These are phyloP conservation scores for Cardamine resedifolia DNA, from an alignment of 345 rosid genomes.

Conservation along the genomic window DNA sequence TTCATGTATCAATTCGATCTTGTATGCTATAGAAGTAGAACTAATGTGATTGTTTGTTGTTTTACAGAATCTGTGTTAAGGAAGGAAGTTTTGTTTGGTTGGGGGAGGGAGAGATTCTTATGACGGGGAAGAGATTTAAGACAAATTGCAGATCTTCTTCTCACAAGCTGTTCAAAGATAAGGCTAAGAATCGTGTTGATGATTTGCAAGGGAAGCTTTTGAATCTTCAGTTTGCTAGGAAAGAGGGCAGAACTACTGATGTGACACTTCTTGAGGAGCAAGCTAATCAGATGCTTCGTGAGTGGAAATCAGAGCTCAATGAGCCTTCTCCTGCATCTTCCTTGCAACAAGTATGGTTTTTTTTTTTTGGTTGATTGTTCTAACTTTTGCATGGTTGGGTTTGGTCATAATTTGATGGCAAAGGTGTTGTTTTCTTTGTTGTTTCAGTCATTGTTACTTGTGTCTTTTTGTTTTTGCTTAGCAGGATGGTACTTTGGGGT, in stretches of 20 bases:
- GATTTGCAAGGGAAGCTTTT: conserved; percentile 85
- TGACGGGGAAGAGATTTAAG: conserved; percentile 87
- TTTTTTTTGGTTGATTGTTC: not conserved
- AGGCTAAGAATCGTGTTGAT: conserved; percentile 96
- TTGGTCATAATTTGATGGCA: not conserved
- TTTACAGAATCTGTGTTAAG: conserved; percentile 32
- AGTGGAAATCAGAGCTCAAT: conserved; percentile 97
- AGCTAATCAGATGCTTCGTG: conserved; percentile 99
- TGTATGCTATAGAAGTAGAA: not conserved
- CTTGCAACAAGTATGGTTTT: conserved; percentile 74
- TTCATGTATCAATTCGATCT: not conserved
- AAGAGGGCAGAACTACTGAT: conserved; percentile 75
- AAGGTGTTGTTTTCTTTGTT: not conserved
- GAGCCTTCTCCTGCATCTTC: conserved; percentile 98
- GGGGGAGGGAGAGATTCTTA: conserved; percentile 24
- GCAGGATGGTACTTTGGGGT: conserved; percentile 81
- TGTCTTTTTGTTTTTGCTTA: conserved; percentile 5
- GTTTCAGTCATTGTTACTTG: not conserved
- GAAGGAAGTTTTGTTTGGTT: conserved; percentile 2
- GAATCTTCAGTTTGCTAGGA: conserved; percentile 93
- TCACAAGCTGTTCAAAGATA: conserved; percentile 92
- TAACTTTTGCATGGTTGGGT: conserved; percentile 14
- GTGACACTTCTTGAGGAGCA: conserved; percentile 89
- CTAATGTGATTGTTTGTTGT: conserved; percentile 12
- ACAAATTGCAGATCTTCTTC: conserved; percentile 86